These are phyloP conservation scores for Bipolaris bicolor DNA, from an alignment of 2,329 filamentous ascomycete genomes.

Conservation along the genomic window DNA sequence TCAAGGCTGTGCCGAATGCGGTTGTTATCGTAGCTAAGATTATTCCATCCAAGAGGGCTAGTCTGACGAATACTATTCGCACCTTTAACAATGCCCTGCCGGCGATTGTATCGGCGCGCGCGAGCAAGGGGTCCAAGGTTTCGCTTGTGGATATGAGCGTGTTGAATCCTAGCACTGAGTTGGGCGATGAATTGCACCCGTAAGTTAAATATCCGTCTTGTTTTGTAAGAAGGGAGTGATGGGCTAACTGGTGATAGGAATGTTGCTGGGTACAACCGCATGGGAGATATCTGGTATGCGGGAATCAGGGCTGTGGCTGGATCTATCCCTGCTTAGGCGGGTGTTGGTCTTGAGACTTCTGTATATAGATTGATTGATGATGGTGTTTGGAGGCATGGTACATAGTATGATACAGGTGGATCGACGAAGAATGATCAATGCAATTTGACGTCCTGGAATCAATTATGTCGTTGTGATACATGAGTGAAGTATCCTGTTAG, in stretches of 20 bases:
- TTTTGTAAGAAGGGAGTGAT: neutral
- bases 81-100: conserved; percentile 36
- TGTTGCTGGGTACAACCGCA: conserved; percentile 36
- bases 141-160: conserved; percentile 35
- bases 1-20: conserved; percentile 37
- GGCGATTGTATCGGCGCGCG: conserved; percentile 28
- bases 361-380: too few relatives aligned
- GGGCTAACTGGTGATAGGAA: conserved; percentile 18
- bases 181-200: conserved; percentile 39
- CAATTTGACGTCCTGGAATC: too few relatives aligned
- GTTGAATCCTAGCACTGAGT: conserved; percentile 12
- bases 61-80: conserved; percentile 22
- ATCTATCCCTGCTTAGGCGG: neutral
- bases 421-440: too few relatives aligned
- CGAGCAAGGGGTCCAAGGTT: conserved; percentile 31
- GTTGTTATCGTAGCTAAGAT: conserved; percentile 49
- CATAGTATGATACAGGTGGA: too few relatives aligned
- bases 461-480: too few relatives aligned
- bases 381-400: too few relatives aligned
- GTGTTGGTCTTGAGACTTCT: too few relatives aligned
- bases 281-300: conserved; percentile 39
- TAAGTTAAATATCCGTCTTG: conserved; percentile 12
- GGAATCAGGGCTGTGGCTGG: conserved; percentile 11
- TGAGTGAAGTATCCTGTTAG: too few relatives aligned
- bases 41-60: conserved; percentile 28